Base-by-base conservation (phyloP, 148 eudicot genomes). In the Spergularia bocconei region DNA sequence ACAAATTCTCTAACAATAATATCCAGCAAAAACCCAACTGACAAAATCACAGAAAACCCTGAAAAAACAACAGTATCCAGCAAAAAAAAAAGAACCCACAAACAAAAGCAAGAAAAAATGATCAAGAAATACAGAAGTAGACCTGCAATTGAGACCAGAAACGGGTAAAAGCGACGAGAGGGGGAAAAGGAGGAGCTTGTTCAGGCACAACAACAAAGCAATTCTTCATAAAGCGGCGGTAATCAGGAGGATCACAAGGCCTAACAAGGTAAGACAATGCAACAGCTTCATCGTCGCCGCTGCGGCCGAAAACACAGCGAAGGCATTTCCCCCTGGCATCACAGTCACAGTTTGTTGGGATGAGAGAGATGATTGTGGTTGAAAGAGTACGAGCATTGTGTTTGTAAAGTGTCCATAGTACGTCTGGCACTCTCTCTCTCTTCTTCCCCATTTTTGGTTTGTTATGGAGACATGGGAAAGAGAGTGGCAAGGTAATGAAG, bases 71-170 rank as follows among this genome's bases (percentile, higher is more conserved):
- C 41, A 29, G n/a, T 2, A 57, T 19, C 25, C 61, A 57, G 19
- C 61, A 57, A 57, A 57, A 17, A 55, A 14, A 19, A 0, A 55
- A 4, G 2, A 0, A 58, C 20, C 47, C 51, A 39, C 25, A 44
- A 66, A 38, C 39, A 33, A 67, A 71, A 62, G 11, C 13, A 5
- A 25, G 11, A 16, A 72, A 29, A 70, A 61, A 29, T 20, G 19
- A 16, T 29, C 4, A 70, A 15, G 48, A 52, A 19, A 54, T 29
- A 2, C 36, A 29, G 36, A 29, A 29, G 36, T 29, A 25, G 55
- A 90, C 98, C 93, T 89, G 80, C 17, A 21, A 77, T 55, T 83
- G 92, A 69, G 92, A 60, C 90, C 90, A 93, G 47, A 82, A 88
- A 61, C 60, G 67, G 19, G 71, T 66, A 48, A 78, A 83, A 63